Evolutionary conservation across 768 basidiomycete genomes (phyloP), one percentile per base, ranked within the genome.

Genomic region (Mycena rebaudengoi): DNA sequence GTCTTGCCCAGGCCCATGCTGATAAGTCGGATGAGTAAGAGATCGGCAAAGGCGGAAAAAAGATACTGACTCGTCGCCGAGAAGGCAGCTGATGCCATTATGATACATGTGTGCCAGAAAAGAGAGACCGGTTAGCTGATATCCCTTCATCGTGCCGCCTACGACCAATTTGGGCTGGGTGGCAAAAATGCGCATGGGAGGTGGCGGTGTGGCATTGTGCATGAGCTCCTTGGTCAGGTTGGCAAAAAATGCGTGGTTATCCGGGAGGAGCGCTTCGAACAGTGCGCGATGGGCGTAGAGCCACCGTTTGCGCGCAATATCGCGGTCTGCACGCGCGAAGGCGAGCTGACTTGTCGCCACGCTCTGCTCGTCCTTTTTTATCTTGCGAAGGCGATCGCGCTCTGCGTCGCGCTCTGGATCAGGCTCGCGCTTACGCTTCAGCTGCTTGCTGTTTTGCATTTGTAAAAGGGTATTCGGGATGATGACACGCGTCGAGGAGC

Each of bases 21-120:
- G 43, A 12, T 7, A 23, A 23, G 43, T 44, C 21, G 26, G 43
- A 23, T 14, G 20, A 7, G 10, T 7, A 5, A 8, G n/a, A 8
- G 21, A 6, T 6, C 8, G 7, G 14, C 6, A 44, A 44, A 44
- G 4, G 5, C 7, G 21, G 5, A 25, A 44, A n/a, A n/a, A n/a
- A n/a, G n/a, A n/a, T n/a, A 21, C 43, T 8, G 11, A 44, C 86
- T 86, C 88, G 65, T 92, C 91, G 28, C 89, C 91, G 1, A 92
- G 79, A 59, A 92, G 88, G 71, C 88, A 87, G 65, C 87, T 91
- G 82, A 91, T 85, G 16, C 86, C 86, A 69, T 92, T 92, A 26
- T 86, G 82, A 71, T 88, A 87, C 85, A 91, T 86, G 68, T 82
- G 80, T 16, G 85, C 85, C 41, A 92, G 82, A 73, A 85, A 91